Evolutionary conservation across 495 filamentous ascomycete species (phyloP), one percentile per base, ranked within the genome.

Genomic region (Annulohypoxylon stygium): DNA sequence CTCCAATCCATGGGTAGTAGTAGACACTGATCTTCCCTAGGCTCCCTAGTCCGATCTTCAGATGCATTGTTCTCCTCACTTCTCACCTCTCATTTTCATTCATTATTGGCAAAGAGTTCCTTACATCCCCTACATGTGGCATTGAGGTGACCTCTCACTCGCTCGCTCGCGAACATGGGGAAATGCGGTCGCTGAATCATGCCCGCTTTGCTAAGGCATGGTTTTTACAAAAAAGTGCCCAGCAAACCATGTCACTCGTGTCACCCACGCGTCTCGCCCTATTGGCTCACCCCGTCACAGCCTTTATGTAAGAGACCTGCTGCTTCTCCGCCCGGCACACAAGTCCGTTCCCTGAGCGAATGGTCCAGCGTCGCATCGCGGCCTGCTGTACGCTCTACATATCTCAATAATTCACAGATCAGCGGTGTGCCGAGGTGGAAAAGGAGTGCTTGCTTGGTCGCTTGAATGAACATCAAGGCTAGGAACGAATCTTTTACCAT

Each of bases 201-300:
- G 18, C 39, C 55, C 37, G 20, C 43, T 33, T 66, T 71, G 69
- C 63, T 36, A 62, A 57, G 64, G 48, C 12, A 63, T 58, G 2
- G 33, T 55, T 33, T 37, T n/a, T 48, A 12, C 37, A 11, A 18
- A 25, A 59, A 60, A 59, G 53, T 54, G 8, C 14, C 25, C 33
- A 73, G 64, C 70, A 61, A 73, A 73, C 70, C 60, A 73, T 23
- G 41, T 66, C 61, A 33, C 61, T 39, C 60, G 67, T 70, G 67
- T 54, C 61, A 70, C 68, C 54, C 68, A 66, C 57, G 48, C 69
- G 30, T 20, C 8, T 48, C 60, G 2, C 43, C 2, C 33, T 23
- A 71, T 71, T 65, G 69, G 69, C 48, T 60, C 45, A 3, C n/a
- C 1, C 12, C 18, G 51, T 47, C 60, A 14, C 18, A 41, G 25